phyloP scores from a whole-genome alignment of 495 filamentous ascomycete species.

The Cercophora newfieldiana region DNA sequence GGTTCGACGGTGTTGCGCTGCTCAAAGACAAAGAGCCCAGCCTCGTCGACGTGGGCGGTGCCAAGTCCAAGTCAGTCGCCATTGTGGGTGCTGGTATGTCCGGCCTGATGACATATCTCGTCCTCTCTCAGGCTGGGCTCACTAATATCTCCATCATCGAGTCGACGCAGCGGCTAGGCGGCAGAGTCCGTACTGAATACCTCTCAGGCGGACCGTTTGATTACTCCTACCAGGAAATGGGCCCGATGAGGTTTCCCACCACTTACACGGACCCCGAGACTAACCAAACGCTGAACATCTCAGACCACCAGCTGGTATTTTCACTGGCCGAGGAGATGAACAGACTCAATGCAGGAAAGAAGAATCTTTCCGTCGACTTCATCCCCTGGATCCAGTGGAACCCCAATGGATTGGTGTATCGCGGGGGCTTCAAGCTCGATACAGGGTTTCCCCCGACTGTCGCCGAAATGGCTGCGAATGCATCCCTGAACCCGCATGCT shows the following conservation, averaged over 20 bases:
- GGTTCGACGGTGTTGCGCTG: conserved; percentile 68
- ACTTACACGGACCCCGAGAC: conserved; percentile 44
- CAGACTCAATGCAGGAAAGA: conserved; percentile 51
- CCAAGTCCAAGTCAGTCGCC: conserved; percentile 57
- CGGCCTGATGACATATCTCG: conserved; percentile 58
- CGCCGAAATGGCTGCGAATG: conserved; percentile 46
- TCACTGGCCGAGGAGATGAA: conserved; percentile 62
- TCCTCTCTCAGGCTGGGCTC: conserved; percentile 41
- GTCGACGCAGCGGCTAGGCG: conserved; percentile 40
- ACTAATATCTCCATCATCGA: conserved; percentile 44
- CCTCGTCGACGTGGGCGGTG: conserved; percentile 51
- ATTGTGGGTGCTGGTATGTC: conserved; percentile 72
- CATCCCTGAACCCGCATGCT: conserved; percentile 30
- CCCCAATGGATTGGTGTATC: conserved; percentile 52
- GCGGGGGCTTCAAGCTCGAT: conserved; percentile 52
- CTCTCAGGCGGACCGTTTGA: conserved; percentile 60
- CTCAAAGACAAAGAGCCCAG: conserved; percentile 55
- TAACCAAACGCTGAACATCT: conserved; percentile 57
- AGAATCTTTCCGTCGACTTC: conserved; percentile 61
- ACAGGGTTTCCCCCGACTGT: conserved; percentile 41
- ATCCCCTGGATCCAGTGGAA: conserved; percentile 62
- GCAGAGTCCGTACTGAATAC: conserved; percentile 64
- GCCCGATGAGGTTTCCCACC: conserved; percentile 66
- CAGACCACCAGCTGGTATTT: conserved; percentile 63
- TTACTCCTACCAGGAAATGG: conserved; percentile 77